Conservation (phyloP, 2,329 filamentous ascomycete species). For the Pestalotiopsis fici region DNA sequence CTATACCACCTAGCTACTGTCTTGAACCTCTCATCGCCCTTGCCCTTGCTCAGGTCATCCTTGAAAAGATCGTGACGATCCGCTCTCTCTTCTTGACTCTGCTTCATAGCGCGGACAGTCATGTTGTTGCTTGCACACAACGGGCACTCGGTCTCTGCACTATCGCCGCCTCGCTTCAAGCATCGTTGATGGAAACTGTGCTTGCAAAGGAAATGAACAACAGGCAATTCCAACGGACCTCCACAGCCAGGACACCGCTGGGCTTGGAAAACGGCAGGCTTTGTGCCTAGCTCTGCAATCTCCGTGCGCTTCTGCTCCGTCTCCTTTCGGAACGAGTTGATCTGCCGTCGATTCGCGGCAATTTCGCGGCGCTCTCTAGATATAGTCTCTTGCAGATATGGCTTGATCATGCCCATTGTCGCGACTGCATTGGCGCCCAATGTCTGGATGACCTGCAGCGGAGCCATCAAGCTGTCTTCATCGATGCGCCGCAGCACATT, state of each 20-base stretch:
- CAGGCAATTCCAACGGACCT: conserved; percentile 78
- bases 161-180: conserved; percentile 58
- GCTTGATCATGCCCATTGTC: conserved; percentile 96
- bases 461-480: conserved; percentile 88
- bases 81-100: conserved; percentile 83
- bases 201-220: conserved; percentile 95
- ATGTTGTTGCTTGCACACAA: conserved; percentile 82
- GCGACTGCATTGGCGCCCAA: conserved; percentile 71
- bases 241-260: conserved; percentile 85
- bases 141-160: conserved; percentile 77
- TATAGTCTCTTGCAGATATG: conserved; percentile 87
- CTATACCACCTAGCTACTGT: conserved; percentile 93
- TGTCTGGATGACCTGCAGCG: conserved; percentile 93
- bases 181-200: conserved; percentile 96
- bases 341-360: conserved; percentile 74
- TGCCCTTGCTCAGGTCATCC: conserved; percentile 64
- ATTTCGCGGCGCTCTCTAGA: conserved; percentile 88
- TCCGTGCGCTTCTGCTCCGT: conserved; percentile 79
- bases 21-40: conserved; percentile 67
- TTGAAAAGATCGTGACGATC: conserved; percentile 88
- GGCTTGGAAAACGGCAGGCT: conserved; percentile 87
- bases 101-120: conserved; percentile 83
- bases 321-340: conserved; percentile 80
- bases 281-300: conserved; percentile 73
- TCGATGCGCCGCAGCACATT: conserved; percentile 84